Percentiles rank a stretch among this genome's conserved stretches.
phyloP scores from a whole-genome alignment of 2,329 filamentous ascomycete species.

The Paraconiothyrium sp. region DNA sequence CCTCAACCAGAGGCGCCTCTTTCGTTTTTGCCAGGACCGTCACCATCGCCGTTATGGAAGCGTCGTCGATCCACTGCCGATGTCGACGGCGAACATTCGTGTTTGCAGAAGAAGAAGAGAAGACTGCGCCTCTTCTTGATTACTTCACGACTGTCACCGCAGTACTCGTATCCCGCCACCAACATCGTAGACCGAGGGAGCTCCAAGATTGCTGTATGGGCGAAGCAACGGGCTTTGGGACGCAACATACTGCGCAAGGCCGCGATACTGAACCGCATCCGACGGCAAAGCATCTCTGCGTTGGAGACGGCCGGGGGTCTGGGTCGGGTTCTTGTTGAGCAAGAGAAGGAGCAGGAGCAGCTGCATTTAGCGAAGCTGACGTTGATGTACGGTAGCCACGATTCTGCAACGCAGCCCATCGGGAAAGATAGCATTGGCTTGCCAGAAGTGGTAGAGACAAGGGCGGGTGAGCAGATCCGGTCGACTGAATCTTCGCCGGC shows the following conservation, averaged over 20 bases:
- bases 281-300: conserved; percentile 51
- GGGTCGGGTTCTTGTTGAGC: conserved; percentile 34
- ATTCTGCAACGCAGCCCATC: conserved; percentile 43
- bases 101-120: conserved; percentile 69
- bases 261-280: conserved; percentile 71
- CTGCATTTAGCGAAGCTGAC: conserved; percentile 43
- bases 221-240: conserved; percentile 59
- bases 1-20: conserved; percentile 43
- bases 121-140: conserved; percentile 69
- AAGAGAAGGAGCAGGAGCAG: conserved; percentile 44
- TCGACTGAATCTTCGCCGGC: conserved; percentile 5
- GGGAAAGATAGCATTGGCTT: background rate
- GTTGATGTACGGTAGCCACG: conserved; percentile 42
- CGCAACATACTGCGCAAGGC: conserved; percentile 68
- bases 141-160: conserved; percentile 74
- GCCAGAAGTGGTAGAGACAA: conserved; percentile 6
- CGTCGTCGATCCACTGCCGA: conserved; percentile 64
- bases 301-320: conserved; percentile 29
- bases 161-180: conserved; percentile 74
- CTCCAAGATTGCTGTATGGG: conserved; percentile 57
- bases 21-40: conserved; percentile 43
- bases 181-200: conserved; percentile 73
- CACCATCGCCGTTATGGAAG: conserved; percentile 52
- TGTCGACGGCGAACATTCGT: conserved; percentile 65
- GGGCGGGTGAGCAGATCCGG: background rate